A percentile compares a stretch with the other conserved stretches of the same genome.
Evolutionary conservation across 768 basidiomycete genomes (phyloP).

Genomic region (Rhodotorula paludigena): DNA sequence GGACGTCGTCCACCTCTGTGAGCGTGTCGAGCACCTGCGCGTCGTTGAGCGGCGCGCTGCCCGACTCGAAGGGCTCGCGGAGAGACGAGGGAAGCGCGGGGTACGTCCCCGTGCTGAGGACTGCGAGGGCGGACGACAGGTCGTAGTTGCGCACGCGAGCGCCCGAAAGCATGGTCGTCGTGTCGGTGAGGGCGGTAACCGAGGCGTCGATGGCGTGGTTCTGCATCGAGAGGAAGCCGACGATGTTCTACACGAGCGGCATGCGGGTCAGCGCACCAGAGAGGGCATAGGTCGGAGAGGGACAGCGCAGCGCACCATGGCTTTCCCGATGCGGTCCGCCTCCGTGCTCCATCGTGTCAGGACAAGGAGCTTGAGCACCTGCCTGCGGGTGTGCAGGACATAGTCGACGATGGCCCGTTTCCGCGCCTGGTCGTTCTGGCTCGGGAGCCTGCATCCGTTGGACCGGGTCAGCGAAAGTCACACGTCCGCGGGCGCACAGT

Average conservation of each 20-base stretch:
- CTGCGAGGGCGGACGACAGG: constrained; percentile 80
- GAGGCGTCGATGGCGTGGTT: constrained; percentile 75
- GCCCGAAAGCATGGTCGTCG: constrained; percentile 65
- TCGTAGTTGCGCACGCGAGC: constrained; percentile 92
- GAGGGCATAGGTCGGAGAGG: too few species aligned
- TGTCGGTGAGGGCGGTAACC: constrained; percentile 60
- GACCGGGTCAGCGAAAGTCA: too few species aligned
- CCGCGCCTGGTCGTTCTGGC: constrained; percentile 52
- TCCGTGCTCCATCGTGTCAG: constrained; percentile 82
- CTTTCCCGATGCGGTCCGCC: constrained; percentile 30
- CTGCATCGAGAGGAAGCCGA: constrained; percentile 77
- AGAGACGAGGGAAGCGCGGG: constrained; percentile 64
- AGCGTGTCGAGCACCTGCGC: constrained; percentile 63
- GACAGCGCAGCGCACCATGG: too few species aligned
- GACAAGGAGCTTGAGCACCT: constrained; percentile 81
- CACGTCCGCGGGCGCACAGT: constrained; percentile 52
- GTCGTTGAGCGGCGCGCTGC: constrained; percentile 47
- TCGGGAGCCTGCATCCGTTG: constrained; percentile 33
- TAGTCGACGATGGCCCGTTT: constrained; percentile 80
- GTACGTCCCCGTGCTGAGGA: constrained; percentile 81
- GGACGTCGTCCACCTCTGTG: constrained; percentile 66
- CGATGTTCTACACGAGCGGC: too few species aligned
- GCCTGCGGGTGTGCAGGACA: constrained; percentile 84
- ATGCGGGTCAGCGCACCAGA: constrained; percentile 53
- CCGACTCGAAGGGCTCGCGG: constrained; percentile 2